Percentiles rank a stretch among this genome's conserved stretches.
phyloP scores from a whole-genome alignment of 1,284 basidiomycete species.

The Xerocomus minutiporus region DNA sequence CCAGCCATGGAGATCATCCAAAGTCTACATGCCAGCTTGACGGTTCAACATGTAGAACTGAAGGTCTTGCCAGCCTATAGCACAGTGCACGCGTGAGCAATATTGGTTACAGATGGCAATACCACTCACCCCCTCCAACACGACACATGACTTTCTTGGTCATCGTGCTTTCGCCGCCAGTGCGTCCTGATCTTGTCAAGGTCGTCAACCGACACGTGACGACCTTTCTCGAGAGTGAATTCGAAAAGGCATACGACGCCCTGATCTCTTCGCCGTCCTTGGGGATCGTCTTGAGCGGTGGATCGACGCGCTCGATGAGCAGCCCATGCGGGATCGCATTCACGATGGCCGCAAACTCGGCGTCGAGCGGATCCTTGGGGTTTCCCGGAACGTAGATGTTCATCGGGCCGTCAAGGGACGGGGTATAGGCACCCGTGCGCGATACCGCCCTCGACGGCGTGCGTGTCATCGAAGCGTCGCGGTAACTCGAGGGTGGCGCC shows the following conservation, averaged over 20 bases:
- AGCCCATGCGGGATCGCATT: slow-evolving; percentile 75
- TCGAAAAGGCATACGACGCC: slow-evolving; percentile 80
- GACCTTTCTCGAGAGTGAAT: slow-evolving; percentile 62
- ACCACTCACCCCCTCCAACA: slow-evolving; percentile 69
- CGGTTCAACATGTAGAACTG: slow-evolving; percentile 75
- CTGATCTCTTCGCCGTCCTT: slow-evolving; percentile 75
- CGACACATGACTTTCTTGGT: slow-evolving; percentile 84
- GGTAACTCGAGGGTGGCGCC: slow-evolving; percentile 72
- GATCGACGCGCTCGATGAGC: slow-evolving; percentile 74
- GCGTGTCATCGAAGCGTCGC: slow-evolving; percentile 50
- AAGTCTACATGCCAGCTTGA: slow-evolving; percentile 48
- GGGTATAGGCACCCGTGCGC: slow-evolving; percentile 57
- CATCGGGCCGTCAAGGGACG: slow-evolving; percentile 48
- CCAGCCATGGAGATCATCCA: background rate
- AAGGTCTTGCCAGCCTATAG: slow-evolving; percentile 80
- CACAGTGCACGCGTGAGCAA: slow-evolving; percentile 5
- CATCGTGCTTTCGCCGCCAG: slow-evolving; percentile 40
- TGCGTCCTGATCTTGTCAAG: slow-evolving; percentile 54
- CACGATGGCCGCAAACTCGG: slow-evolving; percentile 69
- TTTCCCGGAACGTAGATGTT: slow-evolving; percentile 69
- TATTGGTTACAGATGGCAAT: slow-evolving; percentile 2
- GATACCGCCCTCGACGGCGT: slow-evolving; percentile 64
- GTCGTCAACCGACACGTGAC: slow-evolving; percentile 79
- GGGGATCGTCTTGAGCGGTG: slow-evolving; percentile 59
- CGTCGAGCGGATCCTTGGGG: slow-evolving; percentile 74